These are phyloP conservation scores for Salix purpurea DNA, from an alignment of 345 rosid genomes.

Conservation along the genomic window DNA sequence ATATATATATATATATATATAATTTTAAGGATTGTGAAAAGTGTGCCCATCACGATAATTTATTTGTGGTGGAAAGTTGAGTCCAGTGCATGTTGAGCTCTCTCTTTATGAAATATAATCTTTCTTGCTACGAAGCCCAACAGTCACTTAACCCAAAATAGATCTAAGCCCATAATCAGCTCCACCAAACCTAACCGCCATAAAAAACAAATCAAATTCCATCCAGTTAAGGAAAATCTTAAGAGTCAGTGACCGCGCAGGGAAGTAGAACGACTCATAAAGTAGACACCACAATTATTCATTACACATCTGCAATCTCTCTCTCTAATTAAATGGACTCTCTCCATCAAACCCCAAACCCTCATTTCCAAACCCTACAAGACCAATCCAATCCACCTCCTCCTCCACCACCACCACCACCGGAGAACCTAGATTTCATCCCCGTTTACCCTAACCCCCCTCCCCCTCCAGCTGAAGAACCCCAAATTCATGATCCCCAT, in stretches of 20 bases:
- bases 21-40: too few relatives aligned
- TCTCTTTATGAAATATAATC: background rate
- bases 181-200: too few relatives aligned
- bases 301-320: background rate
- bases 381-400: background rate
- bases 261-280: background rate
- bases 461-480: background rate
- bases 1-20: too few relatives aligned
- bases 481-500: constrained; percentile 5
- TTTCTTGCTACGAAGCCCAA: background rate
- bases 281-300: background rate
- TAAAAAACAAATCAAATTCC: background rate
- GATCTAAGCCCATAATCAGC: background rate
- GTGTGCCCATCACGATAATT: too few relatives aligned
- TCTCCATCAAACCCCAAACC: constrained; percentile 1
- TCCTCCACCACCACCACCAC: constrained; percentile 2
- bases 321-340: constrained; percentile 10
- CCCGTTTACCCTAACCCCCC: background rate
- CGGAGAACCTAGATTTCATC: constrained; percentile 6
- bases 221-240: background rate
- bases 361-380: constrained; percentile 2
- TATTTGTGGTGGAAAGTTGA: too few relatives aligned
- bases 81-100: too few relatives aligned
- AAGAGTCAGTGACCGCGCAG: background rate
- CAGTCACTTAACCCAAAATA: background rate